Percentiles rank a stretch among this genome's conserved stretches.
phyloP scores from a whole-genome alignment of 768 basidiomycete genomes.

The Sporobolomyces pararoseus region DNA sequence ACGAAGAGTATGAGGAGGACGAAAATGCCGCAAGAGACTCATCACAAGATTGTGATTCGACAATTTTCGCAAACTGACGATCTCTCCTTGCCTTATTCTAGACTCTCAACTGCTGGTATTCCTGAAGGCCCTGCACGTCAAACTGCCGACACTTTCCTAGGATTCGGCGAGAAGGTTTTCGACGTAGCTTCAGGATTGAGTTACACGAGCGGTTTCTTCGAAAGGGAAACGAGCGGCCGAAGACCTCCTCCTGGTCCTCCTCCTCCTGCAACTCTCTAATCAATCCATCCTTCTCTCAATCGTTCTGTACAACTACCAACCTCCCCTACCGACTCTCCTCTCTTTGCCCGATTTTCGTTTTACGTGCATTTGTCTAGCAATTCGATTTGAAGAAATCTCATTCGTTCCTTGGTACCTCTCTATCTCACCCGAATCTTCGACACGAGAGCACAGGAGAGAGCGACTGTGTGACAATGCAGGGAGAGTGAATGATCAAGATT shows the following conservation, averaged over 20 bases:
- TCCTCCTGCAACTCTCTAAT: not conserved
- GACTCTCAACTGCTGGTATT: slow-evolving; percentile 58
- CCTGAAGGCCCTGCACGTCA: slow-evolving; percentile 72
- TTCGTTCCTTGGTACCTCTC: not conserved
- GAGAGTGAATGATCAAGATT: no score
- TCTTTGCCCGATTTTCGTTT: not conserved
- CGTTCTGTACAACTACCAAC: not conserved
- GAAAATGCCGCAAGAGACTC: no score
- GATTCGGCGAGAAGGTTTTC: slow-evolving; percentile 83
- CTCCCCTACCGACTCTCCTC: not conserved
- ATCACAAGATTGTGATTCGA: no score
- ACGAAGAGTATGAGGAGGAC: no score
- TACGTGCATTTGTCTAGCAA: no score
- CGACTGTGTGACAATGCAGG: no score
- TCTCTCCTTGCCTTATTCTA: slow-evolving; percentile 6
- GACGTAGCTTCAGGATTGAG: slow-evolving; percentile 76
- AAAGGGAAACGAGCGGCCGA: slow-evolving; percentile 39
- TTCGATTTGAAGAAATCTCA: no score
- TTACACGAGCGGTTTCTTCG: slow-evolving; percentile 77
- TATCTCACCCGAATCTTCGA: no score
- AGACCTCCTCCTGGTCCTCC: slow-evolving; percentile 16
- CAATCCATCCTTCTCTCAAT: not conserved
- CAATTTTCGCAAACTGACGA: no score
- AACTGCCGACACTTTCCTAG: slow-evolving; percentile 74
- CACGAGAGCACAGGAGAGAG: no score